phyloP scores from a whole-genome alignment of 495 filamentous ascomycete genomes.

The Annulohypoxylon maeteangense region DNA sequence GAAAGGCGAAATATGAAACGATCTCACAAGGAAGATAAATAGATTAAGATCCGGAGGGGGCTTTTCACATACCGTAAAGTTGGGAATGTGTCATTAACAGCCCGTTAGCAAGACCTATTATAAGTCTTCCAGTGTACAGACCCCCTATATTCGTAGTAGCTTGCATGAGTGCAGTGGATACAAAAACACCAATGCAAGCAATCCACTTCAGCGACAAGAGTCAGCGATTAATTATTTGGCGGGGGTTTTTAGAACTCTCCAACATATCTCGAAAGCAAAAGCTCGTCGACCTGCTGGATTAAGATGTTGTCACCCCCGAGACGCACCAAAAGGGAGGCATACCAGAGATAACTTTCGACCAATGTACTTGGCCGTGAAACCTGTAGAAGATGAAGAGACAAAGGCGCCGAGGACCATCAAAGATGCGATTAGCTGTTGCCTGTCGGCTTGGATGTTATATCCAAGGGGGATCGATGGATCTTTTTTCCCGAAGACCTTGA shows the following conservation, averaged over 20 bases:
- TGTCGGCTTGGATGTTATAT: conserved; percentile 64
- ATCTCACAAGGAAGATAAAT: neutral
- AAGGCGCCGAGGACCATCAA: conserved; percentile 72
- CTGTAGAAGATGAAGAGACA: conserved; percentile 64
- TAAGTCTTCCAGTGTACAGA: conserved; percentile 65
- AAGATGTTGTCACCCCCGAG: neutral
- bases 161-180: conserved; percentile 68
- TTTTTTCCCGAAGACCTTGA: conserved; percentile 54
- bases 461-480: conserved; percentile 58
- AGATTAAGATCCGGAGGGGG: neutral
- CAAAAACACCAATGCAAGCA: conserved; percentile 59
- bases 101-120: conserved; percentile 67
- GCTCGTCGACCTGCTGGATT: neutral
- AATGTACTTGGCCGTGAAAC: conserved; percentile 60
- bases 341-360: conserved; percentile 58
- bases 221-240: neutral
- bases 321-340: neutral
- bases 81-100: conserved; percentile 70
- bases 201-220: conserved; percentile 46
- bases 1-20: neutral
- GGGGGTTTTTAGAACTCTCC: neutral
- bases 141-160: conserved; percentile 61
- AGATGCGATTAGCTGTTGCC: conserved; percentile 67
- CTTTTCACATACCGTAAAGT: conserved; percentile 55
- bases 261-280: neutral